phyloP scores from a whole-genome alignment of 768 basidiomycete species.

The Termitomyces sp. region DNA sequence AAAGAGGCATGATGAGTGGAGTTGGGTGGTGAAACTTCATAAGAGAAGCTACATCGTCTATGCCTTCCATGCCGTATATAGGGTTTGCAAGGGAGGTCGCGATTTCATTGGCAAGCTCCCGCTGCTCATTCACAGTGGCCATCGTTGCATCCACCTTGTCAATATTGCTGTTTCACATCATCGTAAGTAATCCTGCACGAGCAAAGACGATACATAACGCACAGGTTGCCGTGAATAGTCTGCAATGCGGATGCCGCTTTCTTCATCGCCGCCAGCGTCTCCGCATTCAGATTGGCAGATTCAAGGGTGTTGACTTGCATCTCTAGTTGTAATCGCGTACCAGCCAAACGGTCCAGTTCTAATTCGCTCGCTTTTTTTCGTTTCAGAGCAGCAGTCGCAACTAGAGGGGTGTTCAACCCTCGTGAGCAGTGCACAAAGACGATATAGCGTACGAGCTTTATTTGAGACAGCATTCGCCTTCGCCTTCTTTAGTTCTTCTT shows the following conservation, averaged over 20 bases:
- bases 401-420: slow-evolving; percentile 33
- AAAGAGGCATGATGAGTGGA: slow-evolving; percentile 3
- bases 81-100: slow-evolving; percentile 82
- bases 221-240: slow-evolving; percentile 88
- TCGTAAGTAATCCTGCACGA: not conserved
- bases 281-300: slow-evolving; percentile 94
- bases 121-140: slow-evolving; percentile 82
- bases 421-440: not conserved
- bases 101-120: slow-evolving; percentile 90
- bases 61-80: slow-evolving; percentile 36
- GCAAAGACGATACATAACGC: slow-evolving; percentile 26
- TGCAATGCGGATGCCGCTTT: slow-evolving; percentile 86
- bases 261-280: slow-evolving; percentile 98
- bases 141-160: slow-evolving; percentile 90
- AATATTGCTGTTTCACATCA: slow-evolving; percentile 48
- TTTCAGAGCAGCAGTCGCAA: slow-evolving; percentile 82
- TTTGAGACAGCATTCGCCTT: slow-evolving; percentile 90
- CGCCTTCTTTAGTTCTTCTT: slow-evolving; percentile 90
- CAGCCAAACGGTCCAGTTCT: slow-evolving; percentile 81
- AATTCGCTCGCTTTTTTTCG: slow-evolving; percentile 88
- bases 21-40: slow-evolving; percentile 1
- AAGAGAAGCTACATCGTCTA: slow-evolving; percentile 62
- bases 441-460: slow-evolving; percentile 70
- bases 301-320: slow-evolving; percentile 96
- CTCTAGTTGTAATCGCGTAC: slow-evolving; percentile 87